These are phyloP conservation scores for Solanum etuberosum DNA, from an alignment of 257 asterid species.

Conservation along the genomic window DNA sequence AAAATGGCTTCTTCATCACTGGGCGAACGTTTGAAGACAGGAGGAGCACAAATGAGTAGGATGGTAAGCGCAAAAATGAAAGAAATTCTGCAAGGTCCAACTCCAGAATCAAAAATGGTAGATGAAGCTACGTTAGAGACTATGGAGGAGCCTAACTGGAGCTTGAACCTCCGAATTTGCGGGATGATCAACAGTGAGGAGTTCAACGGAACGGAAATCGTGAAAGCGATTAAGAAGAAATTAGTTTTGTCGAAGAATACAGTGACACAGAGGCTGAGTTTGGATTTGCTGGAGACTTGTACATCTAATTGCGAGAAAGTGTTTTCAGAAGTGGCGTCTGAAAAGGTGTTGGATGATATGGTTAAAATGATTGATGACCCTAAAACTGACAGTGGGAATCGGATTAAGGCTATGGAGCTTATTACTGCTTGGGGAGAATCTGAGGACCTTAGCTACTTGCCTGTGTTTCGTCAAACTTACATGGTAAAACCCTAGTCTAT, in stretches of 20 bases:
- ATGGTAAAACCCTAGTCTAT: constrained; percentile 24
- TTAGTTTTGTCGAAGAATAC: constrained; percentile 36
- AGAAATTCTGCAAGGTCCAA: constrained; percentile 67
- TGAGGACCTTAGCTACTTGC: constrained; percentile 70
- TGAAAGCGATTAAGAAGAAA: constrained; percentile 68
- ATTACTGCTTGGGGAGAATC: constrained; percentile 91
- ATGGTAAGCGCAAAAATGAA: constrained; percentile 67
- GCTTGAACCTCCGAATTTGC: constrained; percentile 89
- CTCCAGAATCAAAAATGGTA: constrained; percentile 73
- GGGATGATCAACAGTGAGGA: constrained; percentile 65
- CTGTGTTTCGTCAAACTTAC: constrained; percentile 75
- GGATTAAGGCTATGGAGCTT: constrained; percentile 69
- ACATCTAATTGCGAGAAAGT: constrained; percentile 89
- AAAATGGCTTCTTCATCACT: constrained; percentile 76
- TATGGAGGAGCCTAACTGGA: constrained; percentile 71
- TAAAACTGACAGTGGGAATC: constrained; percentile 51
- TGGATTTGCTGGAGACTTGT: constrained; percentile 79
- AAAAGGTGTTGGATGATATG: constrained; percentile 86
- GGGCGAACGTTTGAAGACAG: constrained; percentile 56
- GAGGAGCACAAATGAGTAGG: constrained; percentile 80
- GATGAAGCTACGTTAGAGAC: constrained; percentile 81
- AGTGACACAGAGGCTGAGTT: constrained; percentile 33
- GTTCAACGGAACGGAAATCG: constrained; percentile 63
- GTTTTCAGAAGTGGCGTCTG: constrained; percentile 84
- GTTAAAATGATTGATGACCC: constrained; percentile 71